Evolutionary conservation across 1,139 yeast genomes (phyloP).

Genomic region (Hemisphaericaspora lyxosophila): DNA sequence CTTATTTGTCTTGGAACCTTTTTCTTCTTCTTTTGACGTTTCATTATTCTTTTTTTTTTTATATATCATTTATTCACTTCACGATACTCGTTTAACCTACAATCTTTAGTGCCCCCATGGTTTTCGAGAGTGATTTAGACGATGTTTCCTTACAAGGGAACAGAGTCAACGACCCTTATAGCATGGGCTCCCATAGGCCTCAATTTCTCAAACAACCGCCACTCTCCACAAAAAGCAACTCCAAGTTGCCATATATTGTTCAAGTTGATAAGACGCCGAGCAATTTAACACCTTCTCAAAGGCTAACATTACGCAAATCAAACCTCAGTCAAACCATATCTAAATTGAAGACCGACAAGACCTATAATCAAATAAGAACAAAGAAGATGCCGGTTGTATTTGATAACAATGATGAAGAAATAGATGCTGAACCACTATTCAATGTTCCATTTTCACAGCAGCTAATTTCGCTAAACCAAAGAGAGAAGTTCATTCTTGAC

Average conservation of each 20-base stretch:
- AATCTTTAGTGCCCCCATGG: not conserved
- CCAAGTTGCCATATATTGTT: constrained; percentile 18
- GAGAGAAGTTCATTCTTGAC: constrained; percentile 25
- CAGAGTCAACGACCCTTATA: not conserved
- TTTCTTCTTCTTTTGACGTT: not conserved
- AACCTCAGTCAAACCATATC: constrained; percentile 26
- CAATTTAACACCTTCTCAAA: constrained; percentile 40
- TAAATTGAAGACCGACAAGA: constrained; percentile 19
- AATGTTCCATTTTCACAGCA: constrained; percentile 68
- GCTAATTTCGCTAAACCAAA: constrained; percentile 25
- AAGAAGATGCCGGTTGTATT: constrained; percentile 13
- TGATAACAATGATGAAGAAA: constrained; percentile 45
- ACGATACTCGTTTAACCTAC: not conserved
- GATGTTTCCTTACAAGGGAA: not conserved
- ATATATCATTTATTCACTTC: not conserved
- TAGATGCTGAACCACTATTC: constrained; percentile 47
- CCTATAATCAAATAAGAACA: constrained; percentile 4
- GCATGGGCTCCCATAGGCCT: not conserved
- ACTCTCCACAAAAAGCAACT: not conserved
- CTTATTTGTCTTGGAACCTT: no score
- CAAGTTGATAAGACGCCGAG: constrained; percentile 25
- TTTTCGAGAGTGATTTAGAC: not conserved
- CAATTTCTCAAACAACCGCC: not conserved
- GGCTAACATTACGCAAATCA: constrained; percentile 34
- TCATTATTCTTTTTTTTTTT: not conserved